Base-by-base conservation (phyloP, 768 basidiomycete genomes). In the Amanita phalloides region DNA sequence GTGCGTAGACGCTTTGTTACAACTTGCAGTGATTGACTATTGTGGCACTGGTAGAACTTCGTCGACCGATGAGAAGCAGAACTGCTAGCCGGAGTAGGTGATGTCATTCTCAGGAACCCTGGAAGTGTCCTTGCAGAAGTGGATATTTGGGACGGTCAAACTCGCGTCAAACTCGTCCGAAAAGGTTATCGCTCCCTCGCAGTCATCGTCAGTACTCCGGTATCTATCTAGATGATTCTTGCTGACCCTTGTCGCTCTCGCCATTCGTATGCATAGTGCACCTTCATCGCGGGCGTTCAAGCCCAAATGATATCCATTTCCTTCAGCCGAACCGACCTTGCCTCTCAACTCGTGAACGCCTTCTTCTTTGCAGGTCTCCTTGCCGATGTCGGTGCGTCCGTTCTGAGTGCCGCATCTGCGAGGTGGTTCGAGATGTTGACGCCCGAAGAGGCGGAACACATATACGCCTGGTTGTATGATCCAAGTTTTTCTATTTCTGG, bases 381-480 rank as follows among this genome's bases (percentile, higher is more conserved):
- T 23, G 50, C 50, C 6, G 43, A 51, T 25, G 33, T 51, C 43
- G 32, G 41, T 2, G 42, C 38, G 8, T 5, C 38, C 10, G 36
- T 44, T 13, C 32, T 51, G 11, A 36, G 42, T 13, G n/a, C 50
- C 7, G 42, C 43, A 1, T 43, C 50, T 20, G 41, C 42, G 4
- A 25, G 50, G 32, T 51, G 50, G 50, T 45, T n/a, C 43, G 50
- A 51, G 33, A 51, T 51, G 50, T 17, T 45, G 42, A 45, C 32
- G 17, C 50, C 28, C 2, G 50, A 45, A 14, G 42, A 45, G 32
- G 41, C 43, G 9, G 32, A 45, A 6, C 43, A 51, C 17, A 17
- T 51, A 1, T 51, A 45, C 17, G 39, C 17, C 11, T 50, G 50
- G 50, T 23, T 36, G 11, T 35, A 23, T 20, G n/a, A 41, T 43